Conservation (phyloP, 1,284 basidiomycete species). For the Cutaneotrichosporon cutaneum region DNA sequence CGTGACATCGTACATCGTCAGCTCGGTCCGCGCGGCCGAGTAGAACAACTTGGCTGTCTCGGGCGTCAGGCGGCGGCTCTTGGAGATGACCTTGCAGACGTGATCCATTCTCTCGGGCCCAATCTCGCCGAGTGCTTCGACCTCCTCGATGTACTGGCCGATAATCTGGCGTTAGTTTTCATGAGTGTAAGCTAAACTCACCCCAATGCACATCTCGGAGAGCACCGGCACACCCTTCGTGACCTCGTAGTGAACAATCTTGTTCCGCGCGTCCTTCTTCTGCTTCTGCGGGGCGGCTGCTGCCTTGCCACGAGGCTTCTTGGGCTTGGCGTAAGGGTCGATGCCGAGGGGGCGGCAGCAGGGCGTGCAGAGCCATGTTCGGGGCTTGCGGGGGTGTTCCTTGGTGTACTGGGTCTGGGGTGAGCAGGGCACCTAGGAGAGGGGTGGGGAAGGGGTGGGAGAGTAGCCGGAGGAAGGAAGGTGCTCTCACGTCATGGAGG, state of each 20-base stretch:
- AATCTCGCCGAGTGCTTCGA: slow-evolving; percentile 86
- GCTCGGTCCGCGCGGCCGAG: slow-evolving; percentile 63
- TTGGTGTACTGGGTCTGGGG: slow-evolving; percentile 78
- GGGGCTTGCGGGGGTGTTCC: slow-evolving; percentile 60
- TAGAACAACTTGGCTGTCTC: slow-evolving; percentile 84
- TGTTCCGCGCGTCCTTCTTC: slow-evolving; percentile 44
- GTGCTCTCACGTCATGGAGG: too few relatives aligned
- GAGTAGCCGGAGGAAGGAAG: not conserved
- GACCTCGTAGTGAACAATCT: slow-evolving; percentile 68
- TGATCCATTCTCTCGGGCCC: slow-evolving; percentile 75
- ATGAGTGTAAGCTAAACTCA: slow-evolving; percentile 38
- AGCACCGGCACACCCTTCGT: slow-evolving; percentile 64
- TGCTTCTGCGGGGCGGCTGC: slow-evolving; percentile 50
- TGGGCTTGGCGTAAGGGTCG: slow-evolving; percentile 67
- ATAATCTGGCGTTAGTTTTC: slow-evolving; percentile 62
- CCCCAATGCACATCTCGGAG: slow-evolving; percentile 75
- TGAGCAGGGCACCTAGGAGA: slow-evolving; percentile 7
- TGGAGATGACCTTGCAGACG: slow-evolving; percentile 79
- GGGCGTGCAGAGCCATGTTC: slow-evolving; percentile 71
- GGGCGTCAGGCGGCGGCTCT: slow-evolving; percentile 77
- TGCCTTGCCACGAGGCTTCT: slow-evolving; percentile 64
- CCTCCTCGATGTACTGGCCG: slow-evolving; percentile 79
- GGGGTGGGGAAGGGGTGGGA: too few relatives aligned
- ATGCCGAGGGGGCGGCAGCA: slow-evolving; percentile 72
- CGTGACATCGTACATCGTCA: slow-evolving; percentile 87